Base-by-base conservation (phyloP, 805 yeast genomes). In the Wickerhamomyces bovis region DNA sequence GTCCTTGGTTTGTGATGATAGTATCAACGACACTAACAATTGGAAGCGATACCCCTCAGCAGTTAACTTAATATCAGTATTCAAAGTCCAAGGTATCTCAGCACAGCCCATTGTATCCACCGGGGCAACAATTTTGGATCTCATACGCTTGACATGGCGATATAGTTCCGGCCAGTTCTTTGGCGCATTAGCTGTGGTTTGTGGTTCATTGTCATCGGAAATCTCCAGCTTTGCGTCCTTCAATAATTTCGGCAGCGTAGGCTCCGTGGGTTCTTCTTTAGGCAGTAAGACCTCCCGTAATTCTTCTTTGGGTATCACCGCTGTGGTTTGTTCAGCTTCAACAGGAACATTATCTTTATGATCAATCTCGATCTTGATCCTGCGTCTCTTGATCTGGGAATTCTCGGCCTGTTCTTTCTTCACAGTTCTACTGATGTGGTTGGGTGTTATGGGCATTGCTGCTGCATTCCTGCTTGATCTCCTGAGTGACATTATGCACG, bases 31-130 rank as follows among this genome's bases (percentile, higher is more conserved):
- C 0, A 89, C 72, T 30, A 90, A 70, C 31, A 87, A 69, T 62
- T 89, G 97, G 58, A 83, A 83, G 43, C 97, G 71, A 57, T 69
- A 72, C 16, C 68, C 67, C 45, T 59, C 58, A 1, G 70, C 69
- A 10, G 61, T 52, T 2, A 68, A 54, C 15, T 60, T 55, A 20
- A 57, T 47, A 44, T 60, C 68, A 30, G 56, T 31, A 16, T 55
- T 54, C 26, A 69, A 58, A 1, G 72, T 67, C 18, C 68, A 65
- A 1, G 80, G 80, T 10, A 77, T 61, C 42, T 71, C 70, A 21
- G 85, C 89, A 62, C 96, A 89, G 6, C 97, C 97, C 76, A 87
- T 80, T 0, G 81, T 73, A 60, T 90, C 97, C 2, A 90, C 97
- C 0, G 97, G 97, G 0, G 97, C 80, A n/a, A 67, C 64, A 13